Base-by-base conservation (phyloP, 75 land plant genomes). In the Pseudotsuga menziesii region DNA sequence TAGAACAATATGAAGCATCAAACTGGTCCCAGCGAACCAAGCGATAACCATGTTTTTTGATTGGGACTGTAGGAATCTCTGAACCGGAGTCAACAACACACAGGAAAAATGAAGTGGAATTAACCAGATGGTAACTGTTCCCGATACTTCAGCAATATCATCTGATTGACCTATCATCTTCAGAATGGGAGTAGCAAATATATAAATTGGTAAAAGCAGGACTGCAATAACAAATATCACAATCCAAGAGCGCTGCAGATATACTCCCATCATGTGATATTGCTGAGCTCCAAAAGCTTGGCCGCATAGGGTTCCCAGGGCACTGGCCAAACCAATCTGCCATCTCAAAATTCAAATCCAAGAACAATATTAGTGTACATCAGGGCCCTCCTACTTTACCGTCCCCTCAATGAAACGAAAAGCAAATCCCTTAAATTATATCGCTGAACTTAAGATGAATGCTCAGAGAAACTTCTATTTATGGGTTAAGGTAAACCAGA, bases 221-320 rank as follows among this genome's bases (percentile, higher is more conserved):
- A n/a, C n/a, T n/a, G n/a, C n/a, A n/a, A n/a, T n/a, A n/a, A n/a
- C n/a, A n/a, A n/a, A n/a, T n/a, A n/a, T n/a, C n/a, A n/a, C n/a
- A n/a, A n/a, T n/a, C n/a, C n/a, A n/a, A n/a, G n/a, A n/a, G 59
- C 75, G 41, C 23, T 79, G 80, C 36, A 79, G 11, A 32, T 73
- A 79, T 25, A 79, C 15, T 22, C 80, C 80, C 15, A 78, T 35
- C 74, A 78, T 66, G 13, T 20, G 79, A 70, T 78, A 78, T 29
- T 60, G 69, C 61, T 57, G 55, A 35, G 77, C 76, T n/a, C 80
- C 76, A 78, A 16, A 78, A 29, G 76, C 78, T 41, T 78, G 79
- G 15, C 79, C 79, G 52, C 79, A 78, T 7, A 78, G 17, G 15
- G 79, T 78, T 15, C 74, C 78, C 0, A 73, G 54, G 11, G 61